Conservation (phyloP, 371 early-diverging fungal species). For the Lichtheimia ornata region DNA sequence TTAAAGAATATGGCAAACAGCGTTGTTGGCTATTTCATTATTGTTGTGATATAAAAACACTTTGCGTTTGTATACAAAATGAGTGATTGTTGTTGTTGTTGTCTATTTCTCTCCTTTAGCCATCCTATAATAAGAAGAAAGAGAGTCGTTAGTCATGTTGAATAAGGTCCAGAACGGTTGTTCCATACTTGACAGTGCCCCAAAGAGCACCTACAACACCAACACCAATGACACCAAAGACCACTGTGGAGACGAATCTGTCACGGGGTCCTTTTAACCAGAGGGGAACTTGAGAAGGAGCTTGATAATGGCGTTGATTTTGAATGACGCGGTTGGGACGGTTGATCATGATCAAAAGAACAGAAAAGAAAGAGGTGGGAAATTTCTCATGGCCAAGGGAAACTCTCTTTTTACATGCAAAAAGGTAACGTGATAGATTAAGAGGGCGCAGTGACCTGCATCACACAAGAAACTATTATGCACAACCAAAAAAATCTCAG, state of each 20-base stretch:
- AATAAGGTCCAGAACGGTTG: not conserved
- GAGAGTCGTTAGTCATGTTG: not conserved
- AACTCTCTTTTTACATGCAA: not conserved
- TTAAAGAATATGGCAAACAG: not conserved
- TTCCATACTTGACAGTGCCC: slow-evolving; percentile 31
- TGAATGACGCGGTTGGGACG: slow-evolving; percentile 37
- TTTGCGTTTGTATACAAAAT: not conserved
- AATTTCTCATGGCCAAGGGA: slow-evolving; percentile 1
- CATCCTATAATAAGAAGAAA: slow-evolving; percentile 7
- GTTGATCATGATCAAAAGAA: slow-evolving; percentile 30
- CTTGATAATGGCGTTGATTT: slow-evolving; percentile 39
- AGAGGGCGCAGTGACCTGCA: no score
- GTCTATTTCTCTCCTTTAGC: slow-evolving; percentile 16
- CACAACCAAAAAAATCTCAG: no score
- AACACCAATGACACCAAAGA: slow-evolving; percentile 33
- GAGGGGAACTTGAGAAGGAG: slow-evolving; percentile 31
- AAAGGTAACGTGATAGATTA: not conserved
- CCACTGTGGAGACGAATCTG: slow-evolving; percentile 23
- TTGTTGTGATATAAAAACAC: slow-evolving; percentile 9
- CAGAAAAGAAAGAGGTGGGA: slow-evolving; percentile 13
- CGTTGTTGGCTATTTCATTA: not conserved
- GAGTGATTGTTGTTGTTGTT: no score
- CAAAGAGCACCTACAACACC: slow-evolving; percentile 32
- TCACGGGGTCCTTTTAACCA: slow-evolving; percentile 39
- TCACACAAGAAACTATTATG: no score